Evolutionary conservation across 2,329 filamentous ascomycete genomes (phyloP).

Genomic region (Clarireedia paspali): DNA sequence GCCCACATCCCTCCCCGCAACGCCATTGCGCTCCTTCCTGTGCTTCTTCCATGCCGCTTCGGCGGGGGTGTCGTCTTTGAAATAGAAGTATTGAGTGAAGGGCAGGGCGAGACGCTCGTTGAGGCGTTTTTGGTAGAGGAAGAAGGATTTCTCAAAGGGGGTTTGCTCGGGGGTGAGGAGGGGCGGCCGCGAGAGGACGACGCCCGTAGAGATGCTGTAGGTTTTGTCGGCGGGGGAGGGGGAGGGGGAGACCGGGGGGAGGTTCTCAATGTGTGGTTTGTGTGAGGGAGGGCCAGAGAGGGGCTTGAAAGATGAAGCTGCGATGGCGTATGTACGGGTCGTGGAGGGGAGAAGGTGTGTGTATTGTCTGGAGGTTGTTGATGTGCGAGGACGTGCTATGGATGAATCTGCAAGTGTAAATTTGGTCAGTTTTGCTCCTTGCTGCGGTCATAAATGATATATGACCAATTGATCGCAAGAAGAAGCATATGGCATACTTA

Average conservation of each 20-base stretch:
- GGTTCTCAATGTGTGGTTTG: slow-evolving; percentile 30
- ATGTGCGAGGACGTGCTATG: not conserved
- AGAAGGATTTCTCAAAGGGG: slow-evolving; percentile 86
- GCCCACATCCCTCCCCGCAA: slow-evolving; percentile 77
- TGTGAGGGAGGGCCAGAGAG: slow-evolving; percentile 22
- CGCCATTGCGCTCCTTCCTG: slow-evolving; percentile 62
- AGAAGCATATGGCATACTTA: not conserved
- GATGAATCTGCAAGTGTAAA: not conserved
- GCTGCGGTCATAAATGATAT: too few relatives aligned
- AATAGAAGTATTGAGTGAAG: slow-evolving; percentile 89
- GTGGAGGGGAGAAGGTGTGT: slow-evolving; percentile 9
- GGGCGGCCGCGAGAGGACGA: slow-evolving; percentile 83
- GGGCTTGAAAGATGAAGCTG: slow-evolving; percentile 23
- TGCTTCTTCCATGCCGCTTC: slow-evolving; percentile 89
- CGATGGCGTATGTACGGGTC: slow-evolving; percentile 22
- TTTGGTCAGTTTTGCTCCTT: too few relatives aligned
- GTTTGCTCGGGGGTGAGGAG: slow-evolving; percentile 77
- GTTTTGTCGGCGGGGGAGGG: slow-evolving; percentile 10
- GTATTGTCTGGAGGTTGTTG: not conserved
- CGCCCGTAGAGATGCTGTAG: slow-evolving; percentile 51
- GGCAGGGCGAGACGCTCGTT: slow-evolving; percentile 86
- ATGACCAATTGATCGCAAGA: not conserved
- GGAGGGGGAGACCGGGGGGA: slow-evolving; percentile 19
- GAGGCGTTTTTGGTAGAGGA: slow-evolving; percentile 93
- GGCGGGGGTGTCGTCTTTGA: slow-evolving; percentile 78